Evolutionary conservation across 768 basidiomycete species (phyloP).

Genomic region (Psilocybe sp.): DNA sequence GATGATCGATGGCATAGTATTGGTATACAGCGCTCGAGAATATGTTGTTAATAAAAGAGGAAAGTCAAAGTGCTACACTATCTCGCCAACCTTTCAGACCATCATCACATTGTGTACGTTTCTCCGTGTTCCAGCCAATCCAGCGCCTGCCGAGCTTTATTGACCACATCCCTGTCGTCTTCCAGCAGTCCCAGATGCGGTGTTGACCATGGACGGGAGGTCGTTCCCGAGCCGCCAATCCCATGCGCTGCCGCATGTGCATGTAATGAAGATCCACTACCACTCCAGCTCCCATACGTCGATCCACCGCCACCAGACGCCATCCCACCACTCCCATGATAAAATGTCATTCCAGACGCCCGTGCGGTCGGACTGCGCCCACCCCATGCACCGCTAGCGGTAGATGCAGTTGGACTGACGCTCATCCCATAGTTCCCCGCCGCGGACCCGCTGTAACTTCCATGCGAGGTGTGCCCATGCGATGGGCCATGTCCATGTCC

Average conservation of each 20-base stretch:
- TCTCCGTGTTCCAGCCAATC: slow-evolving; percentile 45
- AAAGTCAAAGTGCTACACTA: too few relatives aligned
- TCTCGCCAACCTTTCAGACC: too few relatives aligned
- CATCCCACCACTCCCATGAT: background rate
- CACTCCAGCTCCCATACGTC: slow-evolving; percentile 22
- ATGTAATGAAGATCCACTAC: slow-evolving; percentile 17
- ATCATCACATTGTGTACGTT: slow-evolving; percentile 15
- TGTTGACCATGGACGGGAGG: background rate
- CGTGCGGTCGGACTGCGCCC: background rate
- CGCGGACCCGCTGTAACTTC: slow-evolving; percentile 8
- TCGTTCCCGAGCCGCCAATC: background rate
- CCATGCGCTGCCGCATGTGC: background rate
- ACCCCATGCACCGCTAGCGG: background rate
- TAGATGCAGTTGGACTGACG: slow-evolving; percentile 4
- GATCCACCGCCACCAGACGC: background rate
- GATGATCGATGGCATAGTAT: too few relatives aligned
- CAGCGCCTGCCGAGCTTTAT: slow-evolving; percentile 53
- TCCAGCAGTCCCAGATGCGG: slow-evolving; percentile 33
- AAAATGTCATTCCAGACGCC: background rate
- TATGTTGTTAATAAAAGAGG: too few relatives aligned
- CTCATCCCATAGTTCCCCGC: slow-evolving; percentile 5
- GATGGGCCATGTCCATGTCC: slow-evolving; percentile 19
- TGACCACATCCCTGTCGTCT: slow-evolving; percentile 60
- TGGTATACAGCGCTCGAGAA: too few relatives aligned
- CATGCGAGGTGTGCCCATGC: slow-evolving; percentile 7